Evolutionary conservation across 2,329 filamentous ascomycete genomes (phyloP).

Genomic region (Podosphaera leucotricha): DNA sequence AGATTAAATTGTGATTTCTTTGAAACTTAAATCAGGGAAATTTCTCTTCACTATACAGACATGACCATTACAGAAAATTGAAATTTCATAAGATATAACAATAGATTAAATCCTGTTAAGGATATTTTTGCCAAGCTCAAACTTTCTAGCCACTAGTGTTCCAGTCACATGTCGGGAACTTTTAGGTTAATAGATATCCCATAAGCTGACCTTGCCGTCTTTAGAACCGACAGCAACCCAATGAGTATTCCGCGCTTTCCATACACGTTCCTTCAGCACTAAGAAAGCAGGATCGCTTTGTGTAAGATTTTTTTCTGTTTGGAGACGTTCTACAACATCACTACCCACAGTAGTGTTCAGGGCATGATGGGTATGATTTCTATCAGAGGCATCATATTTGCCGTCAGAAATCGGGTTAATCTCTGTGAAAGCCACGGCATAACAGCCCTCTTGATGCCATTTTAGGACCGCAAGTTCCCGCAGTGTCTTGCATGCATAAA

Average conservation of each 20-base stretch:
- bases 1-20: too few species aligned
- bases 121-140: background rate
- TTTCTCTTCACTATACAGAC: background rate
- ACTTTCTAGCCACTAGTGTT: background rate
- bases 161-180: background rate
- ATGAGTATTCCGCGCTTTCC: slow-evolving; percentile 46
- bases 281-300: slow-evolving; percentile 15
- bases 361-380: background rate
- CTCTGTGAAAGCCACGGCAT: slow-evolving; percentile 49
- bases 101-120: background rate
- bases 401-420: slow-evolving; percentile 9
- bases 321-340: background rate
- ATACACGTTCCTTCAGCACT: slow-evolving; percentile 39
- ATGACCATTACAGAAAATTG: background rate
- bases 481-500: slow-evolving; percentile 62
- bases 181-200: slow-evolving; percentile 53
- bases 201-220: slow-evolving; percentile 84
- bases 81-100: background rate
- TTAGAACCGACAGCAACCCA: slow-evolving; percentile 85
- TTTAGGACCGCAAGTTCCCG: slow-evolving; percentile 79
- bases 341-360: background rate
- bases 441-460: slow-evolving; percentile 81
- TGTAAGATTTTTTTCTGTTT: background rate
- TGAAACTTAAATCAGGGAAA: background rate
- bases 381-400: background rate